These are phyloP conservation scores for Hypoxylon rickii DNA, from an alignment of 495 filamentous ascomycete genomes.

Conservation along the genomic window DNA sequence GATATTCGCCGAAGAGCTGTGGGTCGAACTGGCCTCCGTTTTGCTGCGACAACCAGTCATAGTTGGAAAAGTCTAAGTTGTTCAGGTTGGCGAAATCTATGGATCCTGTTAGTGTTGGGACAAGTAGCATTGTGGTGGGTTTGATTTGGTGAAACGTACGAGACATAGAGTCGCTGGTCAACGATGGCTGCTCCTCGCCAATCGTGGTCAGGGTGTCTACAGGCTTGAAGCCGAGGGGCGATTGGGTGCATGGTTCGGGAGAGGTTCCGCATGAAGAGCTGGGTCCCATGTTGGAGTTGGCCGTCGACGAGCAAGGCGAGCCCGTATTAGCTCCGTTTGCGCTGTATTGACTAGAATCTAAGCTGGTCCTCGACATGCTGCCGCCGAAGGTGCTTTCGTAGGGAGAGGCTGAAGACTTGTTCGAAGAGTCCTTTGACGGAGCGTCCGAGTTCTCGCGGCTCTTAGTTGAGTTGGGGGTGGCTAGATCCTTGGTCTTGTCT, in stretches of 20 bases:
- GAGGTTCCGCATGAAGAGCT: slow-evolving; percentile 80
- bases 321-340: slow-evolving; percentile 48
- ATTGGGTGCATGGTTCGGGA: slow-evolving; percentile 60
- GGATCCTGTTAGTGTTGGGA: slow-evolving; percentile 12
- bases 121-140: no score
- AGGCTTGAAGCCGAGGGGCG: slow-evolving; percentile 61
- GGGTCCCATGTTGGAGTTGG: slow-evolving; percentile 56
- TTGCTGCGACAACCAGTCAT: slow-evolving; percentile 83
- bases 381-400: slow-evolving; percentile 43
- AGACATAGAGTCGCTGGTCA: slow-evolving; percentile 34
- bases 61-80: slow-evolving; percentile 48
- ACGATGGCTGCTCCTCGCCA: slow-evolving; percentile 55
- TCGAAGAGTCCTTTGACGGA: slow-evolving; percentile 42
- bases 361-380: slow-evolving; percentile 60
- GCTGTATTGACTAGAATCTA: slow-evolving; percentile 59
- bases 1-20: slow-evolving; percentile 88
- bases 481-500: slow-evolving; percentile 38
- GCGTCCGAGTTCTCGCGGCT: slow-evolving; percentile 34
- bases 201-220: slow-evolving; percentile 62
- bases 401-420: slow-evolving; percentile 41
- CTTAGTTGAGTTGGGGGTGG: slow-evolving; percentile 36
- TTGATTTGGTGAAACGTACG: slow-evolving; percentile 41
- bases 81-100: slow-evolving; percentile 42
- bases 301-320: slow-evolving; percentile 66
- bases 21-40: slow-evolving; percentile 91